A percentile compares a stretch with the other conserved stretches of the same genome.
Conservation (phyloP, 768 basidiomycete species). For the Lentinula boryana region DNA sequence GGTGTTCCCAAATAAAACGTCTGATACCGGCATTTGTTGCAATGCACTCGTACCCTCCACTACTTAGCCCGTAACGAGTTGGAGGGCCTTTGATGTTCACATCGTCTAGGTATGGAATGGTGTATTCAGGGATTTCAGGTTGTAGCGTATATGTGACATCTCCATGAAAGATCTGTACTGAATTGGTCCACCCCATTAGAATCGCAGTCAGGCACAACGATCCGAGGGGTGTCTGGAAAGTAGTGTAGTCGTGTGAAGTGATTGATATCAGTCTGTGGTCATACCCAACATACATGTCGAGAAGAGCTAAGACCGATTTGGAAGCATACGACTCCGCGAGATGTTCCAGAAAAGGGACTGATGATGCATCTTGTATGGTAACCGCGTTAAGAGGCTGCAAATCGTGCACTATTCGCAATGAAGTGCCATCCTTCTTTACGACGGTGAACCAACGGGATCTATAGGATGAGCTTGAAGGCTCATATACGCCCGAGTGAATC, state of each 20-base stretch:
- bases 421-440: slow-evolving; percentile 9
- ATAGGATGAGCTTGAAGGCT: not conserved
- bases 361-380: slow-evolving; percentile 10
- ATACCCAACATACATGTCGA: not conserved
- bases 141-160: slow-evolving; percentile 20
- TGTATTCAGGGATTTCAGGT: slow-evolving; percentile 17
- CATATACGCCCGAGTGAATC: slow-evolving; percentile 11
- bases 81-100: not conserved
- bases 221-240: slow-evolving; percentile 16
- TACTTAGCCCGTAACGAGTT: not conserved
- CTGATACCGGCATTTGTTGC: no score
- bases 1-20: no score
- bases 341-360: slow-evolving; percentile 5
- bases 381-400: slow-evolving; percentile 18
- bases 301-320: not conserved
- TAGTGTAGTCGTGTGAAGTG: not conserved
- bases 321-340: slow-evolving; percentile 12
- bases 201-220: slow-evolving; percentile 15
- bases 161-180: slow-evolving; percentile 22
- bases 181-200: slow-evolving; percentile 27
- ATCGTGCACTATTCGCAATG: slow-evolving; percentile 15
- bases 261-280: not conserved
- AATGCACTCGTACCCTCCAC: not conserved
- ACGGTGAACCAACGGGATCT: not conserved
- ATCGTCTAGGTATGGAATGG: not conserved